A percentile compares a stretch with the other conserved stretches of the same genome.
Evolutionary conservation across 2,329 filamentous ascomycete genomes (phyloP).

Genomic region (Rutstroemia sp.): DNA sequence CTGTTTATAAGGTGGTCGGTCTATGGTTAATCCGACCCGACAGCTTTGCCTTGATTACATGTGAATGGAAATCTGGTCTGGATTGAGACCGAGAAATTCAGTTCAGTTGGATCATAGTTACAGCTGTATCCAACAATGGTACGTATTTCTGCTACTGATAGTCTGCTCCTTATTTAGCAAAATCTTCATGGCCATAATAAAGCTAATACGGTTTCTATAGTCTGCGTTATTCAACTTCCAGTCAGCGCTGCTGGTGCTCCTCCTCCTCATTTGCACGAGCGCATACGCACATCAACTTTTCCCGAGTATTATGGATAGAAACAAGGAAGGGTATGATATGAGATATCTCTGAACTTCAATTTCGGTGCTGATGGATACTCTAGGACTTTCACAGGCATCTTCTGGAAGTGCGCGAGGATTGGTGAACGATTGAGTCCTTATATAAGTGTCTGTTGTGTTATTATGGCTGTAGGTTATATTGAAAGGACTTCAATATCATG

Average conservation of each 20-base stretch:
- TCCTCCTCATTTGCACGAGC: conserved; percentile 93
- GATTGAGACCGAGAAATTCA: neutral
- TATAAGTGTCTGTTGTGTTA: conserved; percentile 84
- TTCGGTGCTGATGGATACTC: conserved; percentile 9
- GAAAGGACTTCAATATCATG: conserved; percentile 11
- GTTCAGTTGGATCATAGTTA: neutral
- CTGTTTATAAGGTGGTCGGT: neutral
- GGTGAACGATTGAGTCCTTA: conserved; percentile 93
- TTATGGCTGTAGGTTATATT: conserved; percentile 72
- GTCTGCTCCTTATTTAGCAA: no score
- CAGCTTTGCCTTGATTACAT: neutral
- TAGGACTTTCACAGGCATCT: conserved; percentile 51
- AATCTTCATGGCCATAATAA: neutral
- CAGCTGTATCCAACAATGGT: neutral
- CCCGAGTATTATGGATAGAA: conserved; percentile 82
- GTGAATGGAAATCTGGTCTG: conserved; percentile 9
- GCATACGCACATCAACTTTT: conserved; percentile 88
- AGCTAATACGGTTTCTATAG: conserved; percentile 38
- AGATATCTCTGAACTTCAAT: conserved; percentile 1
- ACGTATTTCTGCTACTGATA: neutral
- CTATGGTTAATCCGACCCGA: neutral
- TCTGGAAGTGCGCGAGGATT: conserved; percentile 93
- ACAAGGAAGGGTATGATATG: conserved; percentile 72
- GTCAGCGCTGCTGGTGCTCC: conserved; percentile 86
- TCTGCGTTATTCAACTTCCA: conserved; percentile 99